Evolutionary conservation across 371 early-diverging fungal species (phyloP), one percentile per base, ranked within the genome.

Genomic region (Gilbertella persicaria): DNA sequence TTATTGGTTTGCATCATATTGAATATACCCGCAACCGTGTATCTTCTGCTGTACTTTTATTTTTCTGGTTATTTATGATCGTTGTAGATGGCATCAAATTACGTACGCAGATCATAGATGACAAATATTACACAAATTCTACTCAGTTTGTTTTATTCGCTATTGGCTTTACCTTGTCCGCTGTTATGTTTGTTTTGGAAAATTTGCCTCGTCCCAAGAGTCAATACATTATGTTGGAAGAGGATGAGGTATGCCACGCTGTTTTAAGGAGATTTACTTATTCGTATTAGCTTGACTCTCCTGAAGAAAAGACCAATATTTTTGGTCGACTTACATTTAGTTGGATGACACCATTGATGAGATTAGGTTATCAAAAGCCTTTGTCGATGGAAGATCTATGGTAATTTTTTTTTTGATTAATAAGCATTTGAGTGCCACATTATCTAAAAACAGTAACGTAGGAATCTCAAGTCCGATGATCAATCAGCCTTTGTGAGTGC

Each of bases 331-430:
- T 94, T 6, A 83, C 89, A 0, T 98, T 97, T 67, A 73, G 83
- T 30, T 98, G 98, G 98, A 91, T 98, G 87, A 87, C 89, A 28
- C 84, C 85, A 5, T 58, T 97, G 61, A 90, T 98, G 81, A 86
- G 87, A 46, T 69, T 85, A 19, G 98, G 97, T 2, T 84, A 83
- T 56, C 56, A 68, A 29, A 88, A 89, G 54, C 88, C 84, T n/a
- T 69, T 96, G 51, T 75, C 69, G 0, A 80, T 83, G 73, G 87
- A 87, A 25, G 96, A 96, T 68, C 64, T 96, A 52, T 94, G 92
- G 92, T 71, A 69, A 36, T 45, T 41, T 16, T 9, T 38, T 3
- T 33, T 5, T 25, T 39, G 28, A 46, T 39, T 43, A 28, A 8
- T 33, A n/a, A 29, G 20, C 54, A 21, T 7, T 38, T n/a, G 7